phyloP scores from a whole-genome alignment of 768 basidiomycete species.

The Scleroderma bovista region DNA sequence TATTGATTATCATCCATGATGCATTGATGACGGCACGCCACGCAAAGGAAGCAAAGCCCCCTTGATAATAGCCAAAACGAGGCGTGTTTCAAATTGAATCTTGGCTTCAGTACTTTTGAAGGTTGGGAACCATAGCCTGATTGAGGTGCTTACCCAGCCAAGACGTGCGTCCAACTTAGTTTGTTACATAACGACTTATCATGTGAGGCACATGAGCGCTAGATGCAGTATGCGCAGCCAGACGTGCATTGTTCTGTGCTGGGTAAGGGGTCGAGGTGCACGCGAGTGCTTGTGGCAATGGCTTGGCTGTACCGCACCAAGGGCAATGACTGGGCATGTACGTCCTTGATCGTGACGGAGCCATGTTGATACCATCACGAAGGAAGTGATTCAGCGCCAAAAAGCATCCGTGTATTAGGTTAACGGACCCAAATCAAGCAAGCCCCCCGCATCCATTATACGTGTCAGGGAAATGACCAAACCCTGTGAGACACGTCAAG shows the following conservation, averaged over 20 bases:
- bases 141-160: neutral
- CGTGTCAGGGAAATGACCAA: neutral
- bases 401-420: neutral
- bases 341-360: neutral
- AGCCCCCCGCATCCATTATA: neutral
- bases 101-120: neutral
- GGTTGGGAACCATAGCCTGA: neutral
- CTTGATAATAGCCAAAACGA: neutral
- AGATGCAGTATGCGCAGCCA: neutral
- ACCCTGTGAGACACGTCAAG: neutral
- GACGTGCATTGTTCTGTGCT: too few species aligned
- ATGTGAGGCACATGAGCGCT: neutral
- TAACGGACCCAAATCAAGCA: neutral
- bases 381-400: neutral
- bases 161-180: neutral
- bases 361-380: conserved; percentile 1
- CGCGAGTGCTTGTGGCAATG: too few species aligned
- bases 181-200: neutral
- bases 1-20: neutral
- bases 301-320: too few species aligned
- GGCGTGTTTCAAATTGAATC: neutral
- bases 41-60: neutral
- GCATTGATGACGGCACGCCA: neutral
- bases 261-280: too few species aligned
- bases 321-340: too few species aligned